phyloP scores from a whole-genome alignment of 352 stramenopile genomes.

The Globisporangium canariense region DNA sequence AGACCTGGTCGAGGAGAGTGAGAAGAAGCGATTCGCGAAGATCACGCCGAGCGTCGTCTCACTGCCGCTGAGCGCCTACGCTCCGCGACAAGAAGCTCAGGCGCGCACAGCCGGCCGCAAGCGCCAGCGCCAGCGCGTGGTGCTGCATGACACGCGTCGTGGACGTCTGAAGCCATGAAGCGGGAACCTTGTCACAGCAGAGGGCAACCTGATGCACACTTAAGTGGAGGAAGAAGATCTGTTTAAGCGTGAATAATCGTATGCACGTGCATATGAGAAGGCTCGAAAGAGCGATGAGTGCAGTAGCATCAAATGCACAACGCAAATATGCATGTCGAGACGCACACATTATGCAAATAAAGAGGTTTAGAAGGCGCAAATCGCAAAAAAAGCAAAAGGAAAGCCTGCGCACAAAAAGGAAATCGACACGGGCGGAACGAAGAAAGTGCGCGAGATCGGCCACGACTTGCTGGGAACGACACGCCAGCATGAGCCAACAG shows the following conservation, averaged over 20 bases:
- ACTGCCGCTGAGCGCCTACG: conserved; percentile 32
- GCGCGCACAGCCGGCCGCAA: not conserved
- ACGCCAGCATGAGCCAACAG: not conserved
- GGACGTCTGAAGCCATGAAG: no score
- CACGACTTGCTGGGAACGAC: not conserved
- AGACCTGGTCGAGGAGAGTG: conserved; percentile 27
- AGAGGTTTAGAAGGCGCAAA: not conserved
- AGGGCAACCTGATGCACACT: no score
- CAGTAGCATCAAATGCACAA: not conserved
- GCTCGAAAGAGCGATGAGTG: no score
- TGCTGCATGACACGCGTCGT: conserved; percentile 4
- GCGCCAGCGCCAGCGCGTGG: conserved; percentile 1
- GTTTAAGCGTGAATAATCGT: no score
- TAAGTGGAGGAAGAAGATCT: no score
- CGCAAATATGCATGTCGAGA: not conserved
- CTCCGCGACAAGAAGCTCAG: not conserved
- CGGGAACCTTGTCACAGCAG: not conserved
- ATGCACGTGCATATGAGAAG: no score
- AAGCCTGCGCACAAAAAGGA: not conserved
- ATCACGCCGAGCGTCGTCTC: conserved; percentile 23
- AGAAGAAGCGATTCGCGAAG: conserved; percentile 8
- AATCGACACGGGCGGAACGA: no score
- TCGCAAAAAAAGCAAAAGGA: not conserved
- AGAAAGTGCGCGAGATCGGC: not conserved
- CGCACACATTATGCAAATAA: not conserved